Base-by-base conservation (phyloP, 371 early-diverging fungal genomes). In the Mortierella sp. region DNA sequence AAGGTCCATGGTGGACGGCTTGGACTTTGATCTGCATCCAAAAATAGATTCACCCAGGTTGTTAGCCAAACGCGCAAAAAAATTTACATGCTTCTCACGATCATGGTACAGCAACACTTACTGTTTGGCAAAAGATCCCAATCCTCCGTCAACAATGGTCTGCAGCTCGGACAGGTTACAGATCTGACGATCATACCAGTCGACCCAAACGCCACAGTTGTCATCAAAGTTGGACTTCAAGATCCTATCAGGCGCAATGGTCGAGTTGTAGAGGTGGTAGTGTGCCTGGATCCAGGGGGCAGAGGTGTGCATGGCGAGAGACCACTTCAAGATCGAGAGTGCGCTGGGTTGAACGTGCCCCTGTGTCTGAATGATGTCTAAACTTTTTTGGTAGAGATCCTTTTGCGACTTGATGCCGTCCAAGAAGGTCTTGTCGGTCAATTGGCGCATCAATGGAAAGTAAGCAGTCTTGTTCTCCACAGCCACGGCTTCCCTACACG, bases 261-360 rank as follows among this genome's bases (percentile, higher is more conserved):
- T 90, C 14, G 93, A 86, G 27, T 88, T 82, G 88, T 97, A 98
- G 71, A 92, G 92, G 63, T 96, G 96, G 81, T 95, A 94, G 76
- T 94, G 93, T 0, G 98, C 93, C 79, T 95, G 92, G 46, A 98
- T 92, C 49, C 92, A 92, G 0, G 98, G 97, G 3, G 97, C 96
- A 21, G 92, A 84, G 18, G 89, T 88, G 71, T 94, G 96, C 41
- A 95, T 81, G 6, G 96, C 88, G 35, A 97, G 83, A 4, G 91
- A 90, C 21, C 94, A 88, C 78, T 92, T 91, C 21, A 92, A 81
- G 18, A 91, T 79, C 32, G 89, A 87, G 43, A 88, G 58, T 38
- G 81, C 88, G 24, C 87, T 70, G 74, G 75, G 49, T 79, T 83
- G 70, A n/a, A 86, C 56, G 21, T 87, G 81, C 27, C 84, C 80